These are phyloP conservation scores for Calonectria fujianensis DNA, from an alignment of 2,329 filamentous ascomycete genomes.

Conservation along the genomic window DNA sequence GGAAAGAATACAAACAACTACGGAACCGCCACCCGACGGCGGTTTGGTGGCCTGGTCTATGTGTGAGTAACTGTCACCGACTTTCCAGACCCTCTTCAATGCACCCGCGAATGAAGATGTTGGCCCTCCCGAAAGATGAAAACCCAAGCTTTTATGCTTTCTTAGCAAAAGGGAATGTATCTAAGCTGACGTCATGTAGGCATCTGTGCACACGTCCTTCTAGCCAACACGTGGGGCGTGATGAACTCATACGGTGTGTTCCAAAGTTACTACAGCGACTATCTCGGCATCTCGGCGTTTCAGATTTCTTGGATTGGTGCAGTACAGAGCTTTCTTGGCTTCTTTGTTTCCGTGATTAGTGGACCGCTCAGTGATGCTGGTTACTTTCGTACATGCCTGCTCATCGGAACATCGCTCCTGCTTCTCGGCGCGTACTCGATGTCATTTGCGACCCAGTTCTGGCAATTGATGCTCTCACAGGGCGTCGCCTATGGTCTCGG, in stretches of 20 bases:
- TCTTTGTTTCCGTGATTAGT: constrained; percentile 18
- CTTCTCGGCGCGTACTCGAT: constrained; percentile 15
- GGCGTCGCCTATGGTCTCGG: constrained; percentile 23
- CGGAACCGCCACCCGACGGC: constrained; percentile 1
- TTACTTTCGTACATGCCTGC: not conserved
- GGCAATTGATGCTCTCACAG: constrained; percentile 28
- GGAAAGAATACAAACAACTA: not conserved
- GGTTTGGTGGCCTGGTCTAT: not conserved
- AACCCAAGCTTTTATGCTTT: not conserved
- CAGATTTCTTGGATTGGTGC: constrained; percentile 31
- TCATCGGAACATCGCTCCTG: not conserved
- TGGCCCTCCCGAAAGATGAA: too few species aligned
- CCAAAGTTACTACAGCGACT: constrained; percentile 19
- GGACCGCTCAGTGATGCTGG: constrained; percentile 17
- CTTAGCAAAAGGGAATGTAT: not conserved
- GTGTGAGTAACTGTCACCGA: not conserved
- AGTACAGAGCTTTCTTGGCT: constrained; percentile 17
- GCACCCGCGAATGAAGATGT: accelerated
- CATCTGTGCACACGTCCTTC: constrained; percentile 23
- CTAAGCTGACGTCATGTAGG: not conserved
- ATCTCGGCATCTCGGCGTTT: constrained; percentile 3
- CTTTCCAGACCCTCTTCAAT: not conserved
- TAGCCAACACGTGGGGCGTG: constrained; percentile 30
- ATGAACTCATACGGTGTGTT: constrained; percentile 31
- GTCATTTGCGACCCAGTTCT: constrained; percentile 18